A percentile compares a stretch with the other conserved stretches of the same genome.
Conservation (phyloP, 139 green algal species). For the Diplosphaera chodatii region DNA sequence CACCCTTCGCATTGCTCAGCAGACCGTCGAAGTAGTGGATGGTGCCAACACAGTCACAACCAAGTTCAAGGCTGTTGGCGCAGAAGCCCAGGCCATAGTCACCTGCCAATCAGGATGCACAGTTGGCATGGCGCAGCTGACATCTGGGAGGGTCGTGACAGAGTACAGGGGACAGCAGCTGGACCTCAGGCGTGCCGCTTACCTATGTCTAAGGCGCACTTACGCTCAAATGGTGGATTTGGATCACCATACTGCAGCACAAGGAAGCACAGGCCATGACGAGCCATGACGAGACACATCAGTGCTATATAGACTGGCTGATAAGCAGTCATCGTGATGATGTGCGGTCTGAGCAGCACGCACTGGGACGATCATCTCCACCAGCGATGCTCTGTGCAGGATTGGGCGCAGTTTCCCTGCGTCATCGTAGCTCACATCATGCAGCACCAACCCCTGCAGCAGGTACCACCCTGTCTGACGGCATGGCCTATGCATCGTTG, state of each 20-base stretch:
- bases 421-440: conserved; percentile 44
- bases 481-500: background rate
- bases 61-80: conserved; percentile 61
- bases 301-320: background rate
- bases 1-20: conserved; percentile 47
- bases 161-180: too few species aligned
- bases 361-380: conserved; percentile 73
- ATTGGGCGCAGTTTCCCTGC: conserved; percentile 36
- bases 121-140: too few species aligned
- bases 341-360: too few species aligned
- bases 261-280: too few species aligned
- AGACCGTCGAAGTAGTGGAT: conserved; percentile 76
- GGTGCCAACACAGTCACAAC: conserved; percentile 76
- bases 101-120: background rate
- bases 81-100: conserved; percentile 47
- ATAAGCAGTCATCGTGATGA: too few species aligned
- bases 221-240: conserved; percentile 47
- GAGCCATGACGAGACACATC: too few species aligned
- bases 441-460: conserved; percentile 72
- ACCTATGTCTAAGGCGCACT: conserved; percentile 64
- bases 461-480: background rate
- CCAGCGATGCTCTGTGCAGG: conserved; percentile 53
- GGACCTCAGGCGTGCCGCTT: too few species aligned
- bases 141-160: too few species aligned
- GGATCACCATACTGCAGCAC: conserved; percentile 37